phyloP scores from a whole-genome alignment of 2,329 filamentous ascomycete species.

The Hypocreales sp. region DNA sequence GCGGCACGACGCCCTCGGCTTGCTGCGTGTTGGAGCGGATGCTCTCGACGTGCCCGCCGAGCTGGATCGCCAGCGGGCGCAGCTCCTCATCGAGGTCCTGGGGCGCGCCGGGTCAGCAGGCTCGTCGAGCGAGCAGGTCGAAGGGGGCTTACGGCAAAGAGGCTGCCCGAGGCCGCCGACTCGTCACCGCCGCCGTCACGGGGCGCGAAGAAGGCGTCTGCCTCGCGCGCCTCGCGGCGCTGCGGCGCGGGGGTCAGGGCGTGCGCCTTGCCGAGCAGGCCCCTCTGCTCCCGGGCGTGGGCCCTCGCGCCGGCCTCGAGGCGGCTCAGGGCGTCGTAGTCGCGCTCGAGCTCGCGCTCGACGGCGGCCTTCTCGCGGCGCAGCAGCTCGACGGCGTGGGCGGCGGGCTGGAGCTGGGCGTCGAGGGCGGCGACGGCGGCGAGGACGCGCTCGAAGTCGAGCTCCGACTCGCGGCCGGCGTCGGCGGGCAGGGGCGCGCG shows the following conservation, averaged over 20 bases:
- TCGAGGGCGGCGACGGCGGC: conserved; percentile 42
- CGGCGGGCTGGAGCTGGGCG: conserved; percentile 41
- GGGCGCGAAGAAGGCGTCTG: no score
- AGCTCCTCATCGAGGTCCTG: conserved; percentile 24
- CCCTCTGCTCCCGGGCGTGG: conserved; percentile 34
- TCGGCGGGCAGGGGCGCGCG: conserved; percentile 11
- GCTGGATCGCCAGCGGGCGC: conserved; percentile 27
- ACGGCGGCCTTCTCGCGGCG: conserved; percentile 40
- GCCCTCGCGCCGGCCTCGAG: conserved; percentile 41
- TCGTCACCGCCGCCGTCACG: conserved; percentile 2
- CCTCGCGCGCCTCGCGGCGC: conserved; percentile 2
- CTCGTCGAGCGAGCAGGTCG: no score
- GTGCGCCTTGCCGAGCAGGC: conserved; percentile 32
- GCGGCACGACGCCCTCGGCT: conserved; percentile 33
- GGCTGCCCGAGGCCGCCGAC: background rate
- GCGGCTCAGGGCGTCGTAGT: conserved; percentile 32
- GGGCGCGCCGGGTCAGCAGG: no score
- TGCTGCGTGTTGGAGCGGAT: conserved; percentile 37
- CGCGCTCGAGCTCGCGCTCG: conserved; percentile 36
- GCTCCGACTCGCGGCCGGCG: conserved; percentile 37
- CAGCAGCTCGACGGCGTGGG: conserved; percentile 48
- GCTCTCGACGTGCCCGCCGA: conserved; percentile 40
- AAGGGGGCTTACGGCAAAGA: conserved; percentile 6
- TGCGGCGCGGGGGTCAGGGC: conserved; percentile 26
- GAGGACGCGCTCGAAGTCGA: conserved; percentile 50